phyloP scores from a whole-genome alignment of 441 rosid genomes.

The Hura crepitans region DNA sequence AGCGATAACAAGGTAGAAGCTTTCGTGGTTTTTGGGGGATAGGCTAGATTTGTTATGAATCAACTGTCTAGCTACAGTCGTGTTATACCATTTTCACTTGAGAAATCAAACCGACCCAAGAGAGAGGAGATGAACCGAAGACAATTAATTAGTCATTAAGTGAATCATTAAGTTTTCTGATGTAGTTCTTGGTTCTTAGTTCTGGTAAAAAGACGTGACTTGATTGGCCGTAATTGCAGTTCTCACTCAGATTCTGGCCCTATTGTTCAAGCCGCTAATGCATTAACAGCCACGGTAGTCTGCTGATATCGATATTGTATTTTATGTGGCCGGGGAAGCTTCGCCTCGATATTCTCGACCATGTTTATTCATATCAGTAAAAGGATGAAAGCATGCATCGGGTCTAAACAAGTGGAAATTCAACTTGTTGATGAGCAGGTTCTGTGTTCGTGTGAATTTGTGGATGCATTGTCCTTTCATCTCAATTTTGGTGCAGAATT shows the following conservation, averaged over 20 bases:
- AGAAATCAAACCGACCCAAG: neutral
- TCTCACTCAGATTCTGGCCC: neutral
- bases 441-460: too few species aligned
- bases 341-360: too few species aligned
- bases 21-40: conserved; percentile 23
- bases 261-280: conserved; percentile 3
- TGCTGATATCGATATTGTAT: neutral
- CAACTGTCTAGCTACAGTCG: too few species aligned
- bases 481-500: too few species aligned
- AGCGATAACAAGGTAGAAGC: conserved; percentile 3
- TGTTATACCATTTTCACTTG: neutral
- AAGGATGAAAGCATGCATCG: conserved; percentile 19
- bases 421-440: too few species aligned
- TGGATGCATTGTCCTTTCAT: too few species aligned
- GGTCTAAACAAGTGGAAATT: too few species aligned
- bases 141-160: neutral
- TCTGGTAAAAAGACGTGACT: neutral
- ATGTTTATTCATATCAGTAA: too few species aligned
- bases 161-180: neutral
- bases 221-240: conserved; percentile 11
- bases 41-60: too few species aligned
- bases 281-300: neutral
- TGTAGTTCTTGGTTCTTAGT: neutral
- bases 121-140: neutral
- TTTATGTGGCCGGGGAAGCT: too few species aligned